Base-by-base conservation (phyloP, 2,329 filamentous ascomycete genomes). In the Scopulariopsis brevicaulis region DNA sequence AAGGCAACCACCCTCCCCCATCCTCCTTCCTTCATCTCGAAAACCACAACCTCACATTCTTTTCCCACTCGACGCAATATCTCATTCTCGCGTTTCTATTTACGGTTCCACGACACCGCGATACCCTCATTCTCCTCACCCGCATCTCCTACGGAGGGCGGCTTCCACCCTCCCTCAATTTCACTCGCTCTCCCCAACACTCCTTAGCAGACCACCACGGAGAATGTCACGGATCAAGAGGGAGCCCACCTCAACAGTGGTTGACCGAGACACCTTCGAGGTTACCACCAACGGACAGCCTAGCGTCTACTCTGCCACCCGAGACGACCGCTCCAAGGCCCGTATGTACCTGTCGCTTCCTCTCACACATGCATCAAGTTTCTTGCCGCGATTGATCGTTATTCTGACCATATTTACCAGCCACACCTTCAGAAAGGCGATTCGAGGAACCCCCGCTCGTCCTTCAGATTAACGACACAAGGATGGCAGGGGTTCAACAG, bases 401-500 rank as follows among this genome's bases (percentile, higher is more conserved):
- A 22, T 24, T 50, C 46, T 50, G 24, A 50, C 46, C 35, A 48
- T 53, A 48, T 34, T 48, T 4, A n/a, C n/a, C n/a, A 60, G 58
- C 28, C 50, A 59, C 46, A 56, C 59, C 35, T 53, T 57, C 57
- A 11, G 53, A 54, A 40, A 22, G 25, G 54, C 57, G 25, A 24
- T 59, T n/a, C 43, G 50, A 32, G 12, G 34, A 56, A 46, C 55
- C 34, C 51, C 15, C 59, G 48, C 43, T 59, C 28, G 22, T 51
- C 32, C 52, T 56, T 10, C 54, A 59, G 40, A 35, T 56, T 54
- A 54, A 54, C 3, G 43, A 56, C 35, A 40, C 66, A 54, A 65
- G 65, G 0, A 66, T 63, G 53, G 54, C 59, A 40, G 59, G 61
- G 1, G 59, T 63, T 11, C 63, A 57, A 6, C 62, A 60, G 0